These are phyloP conservation scores for Nakazawaea wyomingensis DNA, from an alignment of 805 yeast species.

Conservation along the genomic window DNA sequence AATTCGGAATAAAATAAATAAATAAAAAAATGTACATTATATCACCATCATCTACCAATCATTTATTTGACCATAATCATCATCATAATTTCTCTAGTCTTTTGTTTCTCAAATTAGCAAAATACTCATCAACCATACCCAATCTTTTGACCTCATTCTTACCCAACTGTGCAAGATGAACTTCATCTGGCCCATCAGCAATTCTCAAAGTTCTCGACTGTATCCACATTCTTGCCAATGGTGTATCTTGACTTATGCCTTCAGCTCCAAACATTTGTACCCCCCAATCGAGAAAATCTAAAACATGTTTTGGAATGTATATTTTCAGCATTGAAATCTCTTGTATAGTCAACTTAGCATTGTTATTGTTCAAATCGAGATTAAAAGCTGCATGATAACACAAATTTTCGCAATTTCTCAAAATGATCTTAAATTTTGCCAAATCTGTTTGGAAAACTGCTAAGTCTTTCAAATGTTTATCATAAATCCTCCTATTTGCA, in stretches of 20 bases:
- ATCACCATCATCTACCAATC: too few relatives aligned
- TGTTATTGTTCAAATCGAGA: constrained; percentile 38
- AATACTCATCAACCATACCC: constrained; percentile 29
- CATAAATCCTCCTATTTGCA: constrained; percentile 46
- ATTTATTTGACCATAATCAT: too few relatives aligned
- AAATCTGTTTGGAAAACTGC: constrained; percentile 44
- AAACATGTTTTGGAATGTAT: constrained; percentile 52
- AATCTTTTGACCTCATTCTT: constrained; percentile 38
- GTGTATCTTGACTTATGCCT: constrained; percentile 59
- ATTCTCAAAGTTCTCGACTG: constrained; percentile 50
- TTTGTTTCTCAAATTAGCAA: constrained; percentile 8
- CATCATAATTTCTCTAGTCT: constrained; percentile 13
- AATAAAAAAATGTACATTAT: background rate
- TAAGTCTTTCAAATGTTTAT: constrained; percentile 41
- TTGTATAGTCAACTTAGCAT: constrained; percentile 48
- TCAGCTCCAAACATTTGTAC: constrained; percentile 63
- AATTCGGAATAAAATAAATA: background rate
- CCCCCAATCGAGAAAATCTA: constrained; percentile 53
- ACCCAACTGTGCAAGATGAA: constrained; percentile 54
- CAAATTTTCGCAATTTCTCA: constrained; percentile 47
- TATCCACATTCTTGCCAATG: constrained; percentile 49
- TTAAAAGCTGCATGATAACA: constrained; percentile 58
- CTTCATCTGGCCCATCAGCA: constrained; percentile 71
- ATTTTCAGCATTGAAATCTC: constrained; percentile 63
- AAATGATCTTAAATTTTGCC: constrained; percentile 49